Percentiles rank a stretch among this genome's conserved stretches.
Evolutionary conservation across 306 rosid species (phyloP).

Genomic region (Castanospermum australe): DNA sequence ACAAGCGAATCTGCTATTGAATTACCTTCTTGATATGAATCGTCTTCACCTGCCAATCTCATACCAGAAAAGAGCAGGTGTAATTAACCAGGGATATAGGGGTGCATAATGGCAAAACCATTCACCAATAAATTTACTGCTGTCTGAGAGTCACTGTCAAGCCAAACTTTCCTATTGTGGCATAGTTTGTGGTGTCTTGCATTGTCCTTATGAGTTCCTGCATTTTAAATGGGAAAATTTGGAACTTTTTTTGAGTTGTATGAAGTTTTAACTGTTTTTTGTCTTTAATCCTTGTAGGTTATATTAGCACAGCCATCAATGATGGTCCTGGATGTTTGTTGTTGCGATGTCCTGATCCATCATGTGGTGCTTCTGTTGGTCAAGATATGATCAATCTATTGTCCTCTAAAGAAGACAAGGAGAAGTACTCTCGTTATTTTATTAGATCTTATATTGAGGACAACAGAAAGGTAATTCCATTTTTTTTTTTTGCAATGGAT

Average conservation of each 20-base stretch:
- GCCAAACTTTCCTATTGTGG: too few species aligned
- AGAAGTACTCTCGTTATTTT: constrained; percentile 55
- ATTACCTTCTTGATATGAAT: too few species aligned
- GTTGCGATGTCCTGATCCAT: constrained; percentile 73
- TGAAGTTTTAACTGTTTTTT: background rate
- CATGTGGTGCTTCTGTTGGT: constrained; percentile 60
- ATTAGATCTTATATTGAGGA: constrained; percentile 68
- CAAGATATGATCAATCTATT: constrained; percentile 56
- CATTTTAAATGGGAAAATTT: background rate
- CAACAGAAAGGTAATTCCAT: constrained; percentile 53
- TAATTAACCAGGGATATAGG: too few species aligned
- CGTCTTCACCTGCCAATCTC: too few species aligned
- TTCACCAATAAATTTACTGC: too few species aligned
- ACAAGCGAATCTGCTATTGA: too few species aligned
- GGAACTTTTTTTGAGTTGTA: background rate
- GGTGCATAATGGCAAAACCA: too few species aligned
- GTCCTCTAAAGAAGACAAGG: constrained; percentile 49
- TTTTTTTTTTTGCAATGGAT: too few species aligned
- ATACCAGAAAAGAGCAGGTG: too few species aligned
- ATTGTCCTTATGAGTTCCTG: background rate
- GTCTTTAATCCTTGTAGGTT: constrained; percentile 28
- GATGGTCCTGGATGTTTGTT: constrained; percentile 74
- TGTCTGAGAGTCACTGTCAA: too few species aligned
- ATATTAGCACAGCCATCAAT: constrained; percentile 57
- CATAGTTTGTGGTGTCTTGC: background rate